Percentiles rank a stretch among this genome's conserved stretches.
These are phyloP conservation scores for Helicostylum pulchrum DNA, from an alignment of 192 early-diverging fungal genomes.

Conservation along the genomic window DNA sequence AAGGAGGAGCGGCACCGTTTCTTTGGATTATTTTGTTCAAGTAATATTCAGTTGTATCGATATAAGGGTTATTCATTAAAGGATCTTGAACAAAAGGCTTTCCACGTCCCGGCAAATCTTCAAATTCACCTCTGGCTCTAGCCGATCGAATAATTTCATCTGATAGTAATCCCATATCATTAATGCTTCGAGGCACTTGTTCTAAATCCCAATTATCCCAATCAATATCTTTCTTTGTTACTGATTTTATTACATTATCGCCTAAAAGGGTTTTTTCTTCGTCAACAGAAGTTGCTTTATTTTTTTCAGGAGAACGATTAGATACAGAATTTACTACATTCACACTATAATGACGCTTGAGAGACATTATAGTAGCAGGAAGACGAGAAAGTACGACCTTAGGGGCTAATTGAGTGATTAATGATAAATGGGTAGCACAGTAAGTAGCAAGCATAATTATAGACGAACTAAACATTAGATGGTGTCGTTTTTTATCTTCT, in stretches of 20 bases:
- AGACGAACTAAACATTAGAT: background rate
- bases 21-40: conserved; percentile 31
- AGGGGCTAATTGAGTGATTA: background rate
- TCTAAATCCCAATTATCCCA: conserved; percentile 2
- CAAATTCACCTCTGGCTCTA: conserved; percentile 26
- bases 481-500: background rate
- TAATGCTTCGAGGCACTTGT: background rate
- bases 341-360: background rate
- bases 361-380: background rate
- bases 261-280: conserved; percentile 7
- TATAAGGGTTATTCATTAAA: conserved; percentile 22
- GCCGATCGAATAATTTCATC: conserved; percentile 27
- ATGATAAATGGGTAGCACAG: background rate
- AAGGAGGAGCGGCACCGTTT: conserved; percentile 30
- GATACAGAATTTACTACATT: background rate
- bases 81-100: conserved; percentile 26
- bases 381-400: background rate
- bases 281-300: background rate
- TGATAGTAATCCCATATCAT: conserved; percentile 15
- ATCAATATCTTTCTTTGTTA: background rate
- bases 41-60: conserved; percentile 33
- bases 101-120: conserved; percentile 22
- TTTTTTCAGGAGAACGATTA: conserved; percentile 1
- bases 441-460: background rate
- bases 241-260: background rate